phyloP scores from a whole-genome alignment of 768 basidiomycete genomes.

The Phylloporus arenicola region DNA sequence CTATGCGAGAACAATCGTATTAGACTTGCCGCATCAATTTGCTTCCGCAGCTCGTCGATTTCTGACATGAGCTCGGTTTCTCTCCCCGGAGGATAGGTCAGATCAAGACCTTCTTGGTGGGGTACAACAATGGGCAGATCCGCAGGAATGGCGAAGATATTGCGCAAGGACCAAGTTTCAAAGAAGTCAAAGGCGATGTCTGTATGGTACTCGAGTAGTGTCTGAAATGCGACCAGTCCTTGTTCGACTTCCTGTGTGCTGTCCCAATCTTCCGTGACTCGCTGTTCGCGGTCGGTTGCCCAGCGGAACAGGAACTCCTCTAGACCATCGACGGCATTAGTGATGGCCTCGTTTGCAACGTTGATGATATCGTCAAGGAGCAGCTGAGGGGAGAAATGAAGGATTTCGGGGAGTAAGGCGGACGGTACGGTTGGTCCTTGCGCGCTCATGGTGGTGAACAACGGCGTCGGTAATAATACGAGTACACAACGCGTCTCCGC shows the following conservation, averaged over 20 bases:
- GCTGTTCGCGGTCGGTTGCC: slow-evolving; percentile 59
- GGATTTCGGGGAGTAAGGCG: slow-evolving; percentile 42
- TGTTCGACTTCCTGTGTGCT: slow-evolving; percentile 68
- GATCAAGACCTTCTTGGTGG: slow-evolving; percentile 69
- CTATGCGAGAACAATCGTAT: not conserved
- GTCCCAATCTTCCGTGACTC: slow-evolving; percentile 45
- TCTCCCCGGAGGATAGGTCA: slow-evolving; percentile 52
- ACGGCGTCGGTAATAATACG: slow-evolving; percentile 12
- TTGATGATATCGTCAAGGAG: slow-evolving; percentile 86
- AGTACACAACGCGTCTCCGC: slow-evolving; percentile 25
- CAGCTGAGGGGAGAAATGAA: slow-evolving; percentile 80
- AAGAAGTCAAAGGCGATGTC: slow-evolving; percentile 91
- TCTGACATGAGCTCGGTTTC: slow-evolving; percentile 61
- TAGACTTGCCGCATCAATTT: slow-evolving; percentile 62
- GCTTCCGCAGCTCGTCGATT: slow-evolving; percentile 59
- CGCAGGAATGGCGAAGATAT: slow-evolving; percentile 74
- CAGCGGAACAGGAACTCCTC: slow-evolving; percentile 72
- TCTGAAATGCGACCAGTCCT: slow-evolving; percentile 83
- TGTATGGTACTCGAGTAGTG: slow-evolving; percentile 80
- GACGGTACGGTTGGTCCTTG: slow-evolving; percentile 27
- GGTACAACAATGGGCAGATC: slow-evolving; percentile 68
- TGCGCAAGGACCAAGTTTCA: slow-evolving; percentile 83
- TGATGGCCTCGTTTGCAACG: slow-evolving; percentile 72
- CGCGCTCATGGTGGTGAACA: slow-evolving; percentile 16
- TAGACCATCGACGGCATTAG: slow-evolving; percentile 73